Percentiles rank a stretch among this genome's conserved stretches.
Conservation (phyloP, 148 eudicot species). For the Beta vulgaris region DNA sequence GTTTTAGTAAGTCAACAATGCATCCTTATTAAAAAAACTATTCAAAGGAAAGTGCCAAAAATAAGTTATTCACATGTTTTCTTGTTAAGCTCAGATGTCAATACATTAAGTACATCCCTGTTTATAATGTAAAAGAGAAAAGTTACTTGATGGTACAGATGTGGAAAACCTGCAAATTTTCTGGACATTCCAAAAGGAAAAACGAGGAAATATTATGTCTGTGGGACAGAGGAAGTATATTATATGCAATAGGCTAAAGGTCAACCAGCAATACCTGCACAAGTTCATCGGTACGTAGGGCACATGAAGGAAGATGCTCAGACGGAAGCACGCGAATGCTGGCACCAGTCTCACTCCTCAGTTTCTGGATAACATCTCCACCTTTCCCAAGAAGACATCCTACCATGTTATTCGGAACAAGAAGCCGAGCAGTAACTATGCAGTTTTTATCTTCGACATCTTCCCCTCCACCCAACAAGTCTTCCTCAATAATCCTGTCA, state of each 20-base stretch:
- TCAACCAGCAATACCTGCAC: conserved; percentile 51
- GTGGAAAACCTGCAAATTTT: background rate
- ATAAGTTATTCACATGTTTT: background rate
- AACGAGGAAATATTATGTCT: background rate
- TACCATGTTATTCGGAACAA: conserved; percentile 67
- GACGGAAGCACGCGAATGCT: conserved; percentile 69
- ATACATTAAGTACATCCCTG: background rate
- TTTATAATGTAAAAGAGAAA: background rate
- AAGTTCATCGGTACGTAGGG: conserved; percentile 58
- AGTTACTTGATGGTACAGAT: background rate
- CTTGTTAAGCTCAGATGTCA: background rate
- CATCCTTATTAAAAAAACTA: background rate
- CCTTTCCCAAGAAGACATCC: conserved; percentile 77
- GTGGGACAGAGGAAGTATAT: background rate
- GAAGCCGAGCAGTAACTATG: conserved; percentile 59
- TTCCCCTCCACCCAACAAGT: conserved; percentile 42
- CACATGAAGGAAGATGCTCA: conserved; percentile 72
- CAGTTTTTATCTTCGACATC: conserved; percentile 33
- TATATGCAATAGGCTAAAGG: background rate
- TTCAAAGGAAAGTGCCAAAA: background rate
- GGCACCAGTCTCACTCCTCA: conserved; percentile 76
- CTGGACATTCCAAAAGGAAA: background rate
- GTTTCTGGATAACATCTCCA: conserved; percentile 71
- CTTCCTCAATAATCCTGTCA: conserved; percentile 63
- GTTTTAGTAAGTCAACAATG: background rate